These are phyloP conservation scores for Rhizophora mangle DNA, from an alignment of 345 rosid species.

Conservation along the genomic window DNA sequence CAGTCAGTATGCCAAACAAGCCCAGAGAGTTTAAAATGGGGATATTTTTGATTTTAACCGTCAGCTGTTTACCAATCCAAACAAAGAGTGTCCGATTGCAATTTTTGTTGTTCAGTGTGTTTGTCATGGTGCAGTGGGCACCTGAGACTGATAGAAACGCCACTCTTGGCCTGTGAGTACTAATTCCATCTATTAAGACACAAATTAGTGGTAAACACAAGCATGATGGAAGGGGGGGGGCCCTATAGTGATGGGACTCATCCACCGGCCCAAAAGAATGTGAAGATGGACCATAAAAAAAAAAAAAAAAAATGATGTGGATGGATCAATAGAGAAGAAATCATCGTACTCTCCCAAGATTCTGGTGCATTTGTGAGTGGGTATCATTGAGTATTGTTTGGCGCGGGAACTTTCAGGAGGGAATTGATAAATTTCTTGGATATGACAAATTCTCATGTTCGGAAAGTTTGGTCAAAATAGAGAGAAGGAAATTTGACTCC, in stretches of 20 bases:
- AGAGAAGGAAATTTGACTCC: no score
- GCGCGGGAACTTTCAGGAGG: no score
- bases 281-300: background rate
- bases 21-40: no score
- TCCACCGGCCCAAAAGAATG: constrained; percentile 3
- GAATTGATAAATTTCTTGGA: no score
- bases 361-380: constrained; percentile 23
- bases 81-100: background rate
- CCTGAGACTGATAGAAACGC: constrained; percentile 15
- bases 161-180: constrained; percentile 11
- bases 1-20: no score
- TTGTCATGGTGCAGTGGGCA: background rate
- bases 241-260: background rate
- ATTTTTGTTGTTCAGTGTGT: background rate
- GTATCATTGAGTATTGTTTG: constrained; percentile 21
- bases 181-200: constrained; percentile 2
- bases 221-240: background rate
- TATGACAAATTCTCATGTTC: no score
- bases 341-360: background rate
- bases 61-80: constrained; percentile 4
- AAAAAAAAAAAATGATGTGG: background rate
- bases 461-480: no score
- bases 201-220: background rate
- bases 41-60: no score
- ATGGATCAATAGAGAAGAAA: background rate